Conservation (phyloP, 352 stramenopile species). For the Globisporangium orthogonon region DNA sequence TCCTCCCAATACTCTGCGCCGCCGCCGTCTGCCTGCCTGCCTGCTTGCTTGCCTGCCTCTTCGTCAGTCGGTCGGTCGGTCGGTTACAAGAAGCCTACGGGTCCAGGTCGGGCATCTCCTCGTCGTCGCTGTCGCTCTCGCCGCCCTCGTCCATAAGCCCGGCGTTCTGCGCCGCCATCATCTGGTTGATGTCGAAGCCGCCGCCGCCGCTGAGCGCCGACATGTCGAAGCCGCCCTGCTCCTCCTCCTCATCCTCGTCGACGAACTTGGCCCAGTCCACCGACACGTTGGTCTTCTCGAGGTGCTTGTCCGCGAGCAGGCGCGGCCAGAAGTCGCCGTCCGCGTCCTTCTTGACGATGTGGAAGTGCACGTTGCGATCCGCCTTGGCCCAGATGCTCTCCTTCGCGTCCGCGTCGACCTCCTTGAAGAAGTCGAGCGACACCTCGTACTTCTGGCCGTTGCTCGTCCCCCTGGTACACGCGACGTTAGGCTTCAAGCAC, state of each 20-base stretch:
- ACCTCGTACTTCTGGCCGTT: constrained; percentile 93
- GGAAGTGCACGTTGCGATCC: constrained; percentile 93
- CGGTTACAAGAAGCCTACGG: constrained; percentile 9
- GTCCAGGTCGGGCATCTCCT: constrained; percentile 84
- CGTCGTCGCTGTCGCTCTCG: constrained; percentile 71
- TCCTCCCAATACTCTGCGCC: no score
- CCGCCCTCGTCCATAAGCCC: constrained; percentile 67
- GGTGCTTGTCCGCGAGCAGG: constrained; percentile 93
- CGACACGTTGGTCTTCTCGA: constrained; percentile 96
- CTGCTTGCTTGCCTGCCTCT: neutral
- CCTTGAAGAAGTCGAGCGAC: constrained; percentile 93
- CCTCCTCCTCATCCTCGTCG: constrained; percentile 95
- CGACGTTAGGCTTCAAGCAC: neutral
- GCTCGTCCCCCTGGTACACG: constrained; percentile 68
- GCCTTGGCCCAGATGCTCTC: constrained; percentile 95
- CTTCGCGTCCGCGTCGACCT: constrained; percentile 85
- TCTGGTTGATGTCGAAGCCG: constrained; percentile 94
- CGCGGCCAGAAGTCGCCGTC: constrained; percentile 94
- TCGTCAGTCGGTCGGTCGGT: neutral
- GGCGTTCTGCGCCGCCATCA: constrained; percentile 88
- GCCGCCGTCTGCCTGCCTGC: neutral
- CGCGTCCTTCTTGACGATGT: constrained; percentile 94
- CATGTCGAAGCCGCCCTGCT: constrained; percentile 82
- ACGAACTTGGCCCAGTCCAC: constrained; percentile 97
- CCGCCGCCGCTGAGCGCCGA: constrained; percentile 78